These are phyloP conservation scores for Dothistroma septosporum DNA, from an alignment of 2,329 filamentous ascomycete genomes.

Conservation along the genomic window DNA sequence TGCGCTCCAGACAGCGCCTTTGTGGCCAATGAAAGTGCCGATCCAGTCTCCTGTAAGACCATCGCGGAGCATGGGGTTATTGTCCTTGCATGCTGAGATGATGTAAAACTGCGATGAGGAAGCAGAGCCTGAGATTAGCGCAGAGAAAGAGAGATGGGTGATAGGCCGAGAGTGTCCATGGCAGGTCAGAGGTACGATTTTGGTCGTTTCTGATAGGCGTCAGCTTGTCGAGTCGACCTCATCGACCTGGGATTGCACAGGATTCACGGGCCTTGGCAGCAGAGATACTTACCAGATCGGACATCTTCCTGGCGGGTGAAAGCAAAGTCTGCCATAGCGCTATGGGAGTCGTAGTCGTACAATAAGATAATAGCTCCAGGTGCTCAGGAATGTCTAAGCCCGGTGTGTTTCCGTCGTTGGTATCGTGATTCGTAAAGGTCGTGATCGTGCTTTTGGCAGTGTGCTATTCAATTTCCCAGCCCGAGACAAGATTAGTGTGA, in stretches of 20 bases:
- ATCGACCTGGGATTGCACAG: not conserved
- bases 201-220: constrained; percentile 37
- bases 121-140: constrained; percentile 51
- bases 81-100: constrained; percentile 79
- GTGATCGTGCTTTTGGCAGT: constrained; percentile 11
- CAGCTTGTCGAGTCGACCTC: not conserved
- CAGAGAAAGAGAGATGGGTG: constrained; percentile 85
- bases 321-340: constrained; percentile 34
- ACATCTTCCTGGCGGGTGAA: constrained; percentile 34
- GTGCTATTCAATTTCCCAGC: not conserved
- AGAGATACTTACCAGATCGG: constrained; percentile 20
- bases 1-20: constrained; percentile 96
- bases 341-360: not conserved
- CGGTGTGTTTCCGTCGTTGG: not conserved
- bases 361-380: not conserved
- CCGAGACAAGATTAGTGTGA: not conserved
- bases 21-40: constrained; percentile 95
- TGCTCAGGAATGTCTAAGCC: not conserved
- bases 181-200: constrained; percentile 83
- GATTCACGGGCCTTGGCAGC: not conserved
- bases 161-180: constrained; percentile 92
- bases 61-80: constrained; percentile 96
- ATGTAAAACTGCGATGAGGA: constrained; percentile 63
- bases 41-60: constrained; percentile 97
- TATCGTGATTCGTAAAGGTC: constrained; percentile 21